phyloP scores from a whole-genome alignment of 129 eudicot species.

The Flaveria ramosissima region DNA sequence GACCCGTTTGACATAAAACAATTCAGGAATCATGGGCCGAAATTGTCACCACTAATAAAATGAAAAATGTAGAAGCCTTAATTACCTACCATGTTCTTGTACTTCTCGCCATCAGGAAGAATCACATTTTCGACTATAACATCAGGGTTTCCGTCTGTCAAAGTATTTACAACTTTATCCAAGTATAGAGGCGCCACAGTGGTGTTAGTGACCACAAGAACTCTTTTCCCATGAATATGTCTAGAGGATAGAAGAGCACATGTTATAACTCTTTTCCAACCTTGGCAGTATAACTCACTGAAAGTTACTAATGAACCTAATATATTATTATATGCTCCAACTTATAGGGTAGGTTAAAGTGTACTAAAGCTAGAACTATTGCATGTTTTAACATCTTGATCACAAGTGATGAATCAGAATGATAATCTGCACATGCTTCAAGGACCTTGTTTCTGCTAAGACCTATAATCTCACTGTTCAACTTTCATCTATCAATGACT shows the following conservation, averaged over 20 bases:
- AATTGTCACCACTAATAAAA: neutral
- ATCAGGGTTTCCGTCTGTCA: slow-evolving; percentile 76
- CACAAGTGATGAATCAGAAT: neutral
- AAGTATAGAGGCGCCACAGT: slow-evolving; percentile 84
- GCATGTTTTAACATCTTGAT: neutral
- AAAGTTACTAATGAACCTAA: neutral
- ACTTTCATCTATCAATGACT: neutral
- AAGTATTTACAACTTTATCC: slow-evolving; percentile 75
- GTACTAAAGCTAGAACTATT: neutral
- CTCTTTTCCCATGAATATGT: slow-evolving; percentile 91
- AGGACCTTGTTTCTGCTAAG: neutral
- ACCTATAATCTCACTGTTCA: neutral
- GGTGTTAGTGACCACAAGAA: slow-evolving; percentile 92
- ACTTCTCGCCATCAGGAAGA: slow-evolving; percentile 91
- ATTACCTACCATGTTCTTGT: slow-evolving; percentile 74
- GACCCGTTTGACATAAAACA: neutral
- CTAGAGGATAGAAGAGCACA: slow-evolving; percentile 31
- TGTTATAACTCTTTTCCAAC: neutral
- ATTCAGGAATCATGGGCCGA: neutral
- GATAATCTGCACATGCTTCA: too few species aligned
- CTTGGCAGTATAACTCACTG: neutral
- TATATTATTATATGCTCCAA: neutral
- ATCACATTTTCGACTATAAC: slow-evolving; percentile 79
- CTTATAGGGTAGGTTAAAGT: neutral
- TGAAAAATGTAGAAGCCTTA: neutral